These are phyloP conservation scores for Heliocybe sulcata DNA, from an alignment of 1,284 basidiomycete species.

Conservation along the genomic window DNA sequence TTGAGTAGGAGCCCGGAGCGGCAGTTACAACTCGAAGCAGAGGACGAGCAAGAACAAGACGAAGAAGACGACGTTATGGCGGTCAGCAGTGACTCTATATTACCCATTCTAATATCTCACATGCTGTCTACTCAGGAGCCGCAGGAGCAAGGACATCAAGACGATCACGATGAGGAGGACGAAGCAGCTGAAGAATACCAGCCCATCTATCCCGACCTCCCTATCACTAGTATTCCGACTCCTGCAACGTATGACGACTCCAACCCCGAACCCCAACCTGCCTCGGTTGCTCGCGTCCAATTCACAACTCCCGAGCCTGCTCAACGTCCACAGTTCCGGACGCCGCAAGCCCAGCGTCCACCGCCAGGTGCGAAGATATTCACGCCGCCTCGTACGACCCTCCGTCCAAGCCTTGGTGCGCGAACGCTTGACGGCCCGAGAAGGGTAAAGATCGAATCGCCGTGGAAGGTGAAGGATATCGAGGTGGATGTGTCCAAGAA, in stretches of 20 bases:
- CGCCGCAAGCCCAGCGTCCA: background rate
- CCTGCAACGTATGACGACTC: background rate
- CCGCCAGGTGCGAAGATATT: background rate
- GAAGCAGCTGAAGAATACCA: slow-evolving; percentile 2
- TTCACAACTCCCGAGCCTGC: background rate
- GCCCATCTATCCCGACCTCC: background rate
- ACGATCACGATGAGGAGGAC: slow-evolving; percentile 3
- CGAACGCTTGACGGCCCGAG: slow-evolving; percentile 27
- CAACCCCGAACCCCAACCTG: slow-evolving; percentile 4
- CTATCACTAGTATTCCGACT: background rate
- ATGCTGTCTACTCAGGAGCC: background rate
- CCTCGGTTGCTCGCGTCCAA: background rate
- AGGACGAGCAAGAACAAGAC: slow-evolving; percentile 8
- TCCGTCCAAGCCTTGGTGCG: background rate
- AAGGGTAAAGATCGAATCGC: slow-evolving; percentile 37
- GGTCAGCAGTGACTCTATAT: slow-evolving; percentile 1
- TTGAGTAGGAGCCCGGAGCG: slow-evolving; percentile 26
- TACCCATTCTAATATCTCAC: background rate
- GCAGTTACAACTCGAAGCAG: slow-evolving; percentile 18
- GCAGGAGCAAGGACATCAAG: slow-evolving; percentile 3
- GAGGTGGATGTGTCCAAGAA: slow-evolving; percentile 29
- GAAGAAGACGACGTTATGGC: slow-evolving; percentile 11
- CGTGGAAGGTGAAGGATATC: slow-evolving; percentile 49
- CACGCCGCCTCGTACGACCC: background rate
- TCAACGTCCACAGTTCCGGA: background rate